Evolutionary conservation across 2,329 filamentous ascomycete species (phyloP).

Genomic region (Pseudodiploospora longispora): DNA sequence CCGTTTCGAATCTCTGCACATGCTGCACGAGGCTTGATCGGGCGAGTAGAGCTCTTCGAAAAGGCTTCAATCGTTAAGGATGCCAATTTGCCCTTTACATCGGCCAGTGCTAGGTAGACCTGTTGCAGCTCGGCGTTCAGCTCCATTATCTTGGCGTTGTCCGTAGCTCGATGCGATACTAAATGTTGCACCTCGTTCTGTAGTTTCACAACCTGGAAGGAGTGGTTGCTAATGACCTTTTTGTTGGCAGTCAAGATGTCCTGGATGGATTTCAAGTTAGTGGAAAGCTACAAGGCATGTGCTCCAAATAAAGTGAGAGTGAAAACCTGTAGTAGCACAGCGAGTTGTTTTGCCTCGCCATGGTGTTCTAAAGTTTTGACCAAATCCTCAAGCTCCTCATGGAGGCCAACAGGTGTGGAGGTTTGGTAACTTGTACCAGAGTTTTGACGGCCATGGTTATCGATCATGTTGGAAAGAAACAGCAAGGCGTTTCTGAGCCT

Average conservation of each 20-base stretch:
- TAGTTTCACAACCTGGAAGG: conserved; percentile 11
- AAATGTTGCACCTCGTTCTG: conserved; percentile 8
- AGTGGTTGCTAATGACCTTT: conserved; percentile 4
- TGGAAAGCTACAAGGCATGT: too few relatives aligned
- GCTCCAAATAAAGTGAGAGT: too few relatives aligned
- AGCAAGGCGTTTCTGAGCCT: too few relatives aligned
- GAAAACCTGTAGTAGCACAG: too few relatives aligned
- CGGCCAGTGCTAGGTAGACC: conserved; percentile 1
- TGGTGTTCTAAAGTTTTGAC: too few relatives aligned
- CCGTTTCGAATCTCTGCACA: not conserved
- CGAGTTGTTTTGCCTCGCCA: too few relatives aligned
- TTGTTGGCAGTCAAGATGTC: not conserved
- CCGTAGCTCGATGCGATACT: not conserved
- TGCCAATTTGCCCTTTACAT: conserved; percentile 11
- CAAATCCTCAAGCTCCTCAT: too few relatives aligned
- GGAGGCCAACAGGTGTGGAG: too few relatives aligned
- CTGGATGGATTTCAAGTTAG: not conserved
- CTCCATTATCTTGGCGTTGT: not conserved
- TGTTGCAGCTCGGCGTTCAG: not conserved
- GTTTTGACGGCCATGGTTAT: too few relatives aligned
- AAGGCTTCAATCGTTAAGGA: conserved; percentile 1
- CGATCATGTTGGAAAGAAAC: too few relatives aligned
- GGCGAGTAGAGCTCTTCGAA: not conserved
- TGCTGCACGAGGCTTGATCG: too few relatives aligned
- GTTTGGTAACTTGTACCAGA: too few relatives aligned